Evolutionary conservation across 2,329 filamentous ascomycete species (phyloP).

Genomic region (Helotiales sp.): DNA sequence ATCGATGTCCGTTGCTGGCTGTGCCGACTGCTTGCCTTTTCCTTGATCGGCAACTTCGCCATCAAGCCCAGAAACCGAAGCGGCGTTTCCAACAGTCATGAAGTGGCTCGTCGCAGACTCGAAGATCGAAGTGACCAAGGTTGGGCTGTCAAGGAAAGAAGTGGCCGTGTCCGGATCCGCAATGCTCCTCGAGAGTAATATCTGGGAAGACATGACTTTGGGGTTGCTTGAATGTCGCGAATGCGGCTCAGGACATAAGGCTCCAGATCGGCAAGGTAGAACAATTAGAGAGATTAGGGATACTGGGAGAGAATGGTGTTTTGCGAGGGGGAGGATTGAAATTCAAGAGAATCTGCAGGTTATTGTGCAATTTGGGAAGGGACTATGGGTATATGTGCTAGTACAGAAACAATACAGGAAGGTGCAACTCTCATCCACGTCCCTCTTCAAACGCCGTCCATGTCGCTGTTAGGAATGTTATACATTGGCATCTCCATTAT

Average conservation of each 20-base stretch:
- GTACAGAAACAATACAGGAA: slow-evolving; percentile 23
- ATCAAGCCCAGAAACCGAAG: slow-evolving; percentile 11
- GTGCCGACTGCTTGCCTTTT: slow-evolving; percentile 2
- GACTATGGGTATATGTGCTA: slow-evolving; percentile 26
- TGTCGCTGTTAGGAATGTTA: slow-evolving; percentile 27
- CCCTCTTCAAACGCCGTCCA: slow-evolving; percentile 23
- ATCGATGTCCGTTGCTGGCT: slow-evolving; percentile 37
- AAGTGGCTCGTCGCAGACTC: slow-evolving; percentile 37
- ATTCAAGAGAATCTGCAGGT: background rate
- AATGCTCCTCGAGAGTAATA: slow-evolving; percentile 52
- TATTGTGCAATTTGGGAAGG: slow-evolving; percentile 21
- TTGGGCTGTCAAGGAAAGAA: slow-evolving; percentile 13
- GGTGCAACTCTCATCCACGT: slow-evolving; percentile 15
- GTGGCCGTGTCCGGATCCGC: slow-evolving; percentile 44
- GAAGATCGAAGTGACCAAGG: slow-evolving; percentile 38
- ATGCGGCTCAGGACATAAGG: background rate
- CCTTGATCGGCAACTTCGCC: slow-evolving; percentile 2
- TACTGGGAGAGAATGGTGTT: background rate
- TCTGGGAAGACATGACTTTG: slow-evolving; percentile 51
- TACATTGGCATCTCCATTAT: slow-evolving; percentile 44
- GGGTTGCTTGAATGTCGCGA: background rate
- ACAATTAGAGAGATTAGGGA: background rate
- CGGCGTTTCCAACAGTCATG: slow-evolving; percentile 38
- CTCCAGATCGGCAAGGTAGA: background rate
- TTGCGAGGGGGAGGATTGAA: background rate